Evolutionary conservation across 495 filamentous ascomycete genomes (phyloP), one percentile per base, ranked within the genome.

Genomic region (Penicillium herquei): DNA sequence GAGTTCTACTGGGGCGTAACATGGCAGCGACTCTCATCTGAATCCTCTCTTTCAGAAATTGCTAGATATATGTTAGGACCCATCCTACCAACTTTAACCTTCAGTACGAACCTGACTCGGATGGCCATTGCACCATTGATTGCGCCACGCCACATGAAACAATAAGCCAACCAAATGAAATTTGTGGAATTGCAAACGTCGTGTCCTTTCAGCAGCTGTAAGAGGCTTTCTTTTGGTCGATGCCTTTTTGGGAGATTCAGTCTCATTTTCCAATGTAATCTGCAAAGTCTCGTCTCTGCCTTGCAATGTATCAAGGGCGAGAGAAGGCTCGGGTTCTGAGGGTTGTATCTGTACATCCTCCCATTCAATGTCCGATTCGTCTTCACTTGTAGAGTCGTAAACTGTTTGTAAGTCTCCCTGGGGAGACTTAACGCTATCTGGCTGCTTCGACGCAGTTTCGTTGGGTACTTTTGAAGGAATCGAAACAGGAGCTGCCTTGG

Each of bases 91-190:
- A 1, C 30, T 13, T 18, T 31, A 35, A 13, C 3, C 3, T 16
- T 18, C 3, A 30, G 11, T 11, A 58, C 67, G 39, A 61, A 82
- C 80, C 71, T 94, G 87, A 37, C 87, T 75, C 55, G 75, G 67
- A 12, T 76, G 57, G 67, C 94, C 85, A 68, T 96, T 96, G 66
- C 92, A 98, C 93, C 93, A 98, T 50, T 75, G 69, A 65, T 96
- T 98, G 39, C 92, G 82, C 21, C 81, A 70, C 57, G 86, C 79
- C 16, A 87, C 82, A 68, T 97, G 90, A 4, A 78, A 78, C 32
- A 98, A 67, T 1, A 97, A 77, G 61, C 91, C 95, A 33, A 96
- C 77, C 3, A 98, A 44, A 73, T 99, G 91, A 59, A 82, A 74
- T 70, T 96, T 96, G 65, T 99, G 94, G 33, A 90, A 74, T 54